Conservation (phyloP, 345 rosid genomes). For the Acer negundo region DNA sequence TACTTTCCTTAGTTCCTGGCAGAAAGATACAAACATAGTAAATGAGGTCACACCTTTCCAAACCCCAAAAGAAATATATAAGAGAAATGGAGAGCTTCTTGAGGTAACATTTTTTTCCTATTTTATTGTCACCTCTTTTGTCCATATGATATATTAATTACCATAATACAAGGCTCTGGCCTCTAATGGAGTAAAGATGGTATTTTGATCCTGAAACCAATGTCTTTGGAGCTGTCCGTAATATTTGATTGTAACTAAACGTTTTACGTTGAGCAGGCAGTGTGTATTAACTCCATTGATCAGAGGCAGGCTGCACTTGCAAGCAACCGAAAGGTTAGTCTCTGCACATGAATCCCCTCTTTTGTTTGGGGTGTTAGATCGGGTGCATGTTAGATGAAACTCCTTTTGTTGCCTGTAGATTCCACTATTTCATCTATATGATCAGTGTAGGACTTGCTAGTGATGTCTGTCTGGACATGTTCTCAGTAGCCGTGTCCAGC, state of each 20-base stretch:
- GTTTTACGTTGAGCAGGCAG: constrained; percentile 56
- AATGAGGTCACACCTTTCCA: constrained; percentile 54
- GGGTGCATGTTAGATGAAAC: neutral
- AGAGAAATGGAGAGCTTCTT: constrained; percentile 85
- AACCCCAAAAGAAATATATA: constrained; percentile 64
- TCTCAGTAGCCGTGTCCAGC: neutral
- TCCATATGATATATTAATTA: constrained; percentile 25
- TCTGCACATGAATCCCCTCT: constrained; percentile 15
- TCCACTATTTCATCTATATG: neutral
- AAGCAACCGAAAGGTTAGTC: constrained; percentile 86
- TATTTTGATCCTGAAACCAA: constrained; percentile 8
- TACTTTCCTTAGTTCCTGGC: constrained; percentile 50
- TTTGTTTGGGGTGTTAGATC: neutral
- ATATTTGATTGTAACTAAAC: constrained; percentile 19
- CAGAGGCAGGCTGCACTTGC: constrained; percentile 79
- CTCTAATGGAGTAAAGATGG: neutral
- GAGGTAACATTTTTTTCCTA: constrained; percentile 50
- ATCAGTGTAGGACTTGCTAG: neutral
- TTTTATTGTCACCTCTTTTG: constrained; percentile 6
- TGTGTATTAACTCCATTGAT: constrained; percentile 68
- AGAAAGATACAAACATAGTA: constrained; percentile 39
- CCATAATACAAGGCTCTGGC: constrained; percentile 15
- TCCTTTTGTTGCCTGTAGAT: neutral
- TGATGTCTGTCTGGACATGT: neutral
- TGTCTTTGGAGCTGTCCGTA: constrained; percentile 13